Percentiles rank a stretch among this genome's conserved stretches.
Evolutionary conservation across 2,329 filamentous ascomycete species (phyloP).

Genomic region (Cladosporium sp.): DNA sequence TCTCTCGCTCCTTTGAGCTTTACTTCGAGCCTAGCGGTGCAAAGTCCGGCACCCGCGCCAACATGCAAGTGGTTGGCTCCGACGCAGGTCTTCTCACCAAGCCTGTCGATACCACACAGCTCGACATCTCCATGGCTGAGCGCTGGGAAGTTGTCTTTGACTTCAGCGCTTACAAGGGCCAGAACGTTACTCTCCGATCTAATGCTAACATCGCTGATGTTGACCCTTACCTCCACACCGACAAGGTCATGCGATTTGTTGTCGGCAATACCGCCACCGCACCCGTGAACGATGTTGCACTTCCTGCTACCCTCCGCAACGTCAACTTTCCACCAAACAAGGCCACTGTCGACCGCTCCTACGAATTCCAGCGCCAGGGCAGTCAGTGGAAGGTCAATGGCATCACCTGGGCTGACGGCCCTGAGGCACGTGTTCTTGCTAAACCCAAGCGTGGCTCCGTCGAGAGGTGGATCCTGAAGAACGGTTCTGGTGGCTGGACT

Average conservation of each 20-base stretch:
- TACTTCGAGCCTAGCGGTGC: conserved; percentile 31
- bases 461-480: conserved; percentile 38
- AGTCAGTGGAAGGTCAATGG: conserved; percentile 50
- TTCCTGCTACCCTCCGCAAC: conserved; percentile 29
- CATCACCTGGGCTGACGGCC: conserved; percentile 33
- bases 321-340: conserved; percentile 32
- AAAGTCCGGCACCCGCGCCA: conserved; percentile 32
- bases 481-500: conserved; percentile 45
- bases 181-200: conserved; percentile 35
- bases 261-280: conserved; percentile 41
- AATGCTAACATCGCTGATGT: conserved; percentile 22
- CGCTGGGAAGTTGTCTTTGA: conserved; percentile 56
- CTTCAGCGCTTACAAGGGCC: conserved; percentile 45
- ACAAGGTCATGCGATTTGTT: conserved; percentile 46
- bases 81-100: conserved; percentile 49
- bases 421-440: conserved; percentile 31
- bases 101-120: conserved; percentile 40
- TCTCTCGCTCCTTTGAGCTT: conserved; percentile 35
- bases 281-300: conserved; percentile 35
- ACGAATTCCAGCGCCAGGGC: conserved; percentile 41
- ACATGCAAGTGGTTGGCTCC: conserved; percentile 52
- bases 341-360: conserved; percentile 38
- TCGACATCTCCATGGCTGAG: conserved; percentile 52
- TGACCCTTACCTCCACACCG: conserved; percentile 47
- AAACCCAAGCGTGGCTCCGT: conserved; percentile 30